Conservation (phyloP, 2,329 filamentous ascomycete species). For the Colletotrichum limetticola region DNA sequence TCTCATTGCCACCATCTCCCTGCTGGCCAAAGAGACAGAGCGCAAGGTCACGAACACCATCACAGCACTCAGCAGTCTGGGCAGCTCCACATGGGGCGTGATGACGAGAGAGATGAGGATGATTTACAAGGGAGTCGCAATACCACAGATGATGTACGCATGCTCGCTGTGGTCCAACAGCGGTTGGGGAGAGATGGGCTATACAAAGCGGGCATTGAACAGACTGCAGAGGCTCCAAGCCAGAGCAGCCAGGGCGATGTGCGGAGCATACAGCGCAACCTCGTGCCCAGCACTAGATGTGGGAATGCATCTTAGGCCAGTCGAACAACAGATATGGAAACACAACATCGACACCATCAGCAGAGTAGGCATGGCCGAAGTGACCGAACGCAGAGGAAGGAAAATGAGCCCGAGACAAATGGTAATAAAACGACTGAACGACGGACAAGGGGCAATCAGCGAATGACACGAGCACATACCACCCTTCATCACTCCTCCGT, state of each 20-base stretch:
- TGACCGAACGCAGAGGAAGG: neutral
- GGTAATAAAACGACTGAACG: neutral
- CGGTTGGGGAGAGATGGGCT: conserved; percentile 22
- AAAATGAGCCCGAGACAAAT: neutral
- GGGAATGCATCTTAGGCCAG: neutral
- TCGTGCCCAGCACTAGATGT: neutral
- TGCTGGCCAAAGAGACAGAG: too few relatives aligned
- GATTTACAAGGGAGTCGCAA: neutral
- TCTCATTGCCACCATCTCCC: too few relatives aligned
- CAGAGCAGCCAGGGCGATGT: neutral
- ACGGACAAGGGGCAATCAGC: neutral
- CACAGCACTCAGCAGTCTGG: conserved; percentile 35
- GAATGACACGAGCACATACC: neutral
- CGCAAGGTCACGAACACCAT: conserved; percentile 36
- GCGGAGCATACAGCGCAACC: neutral
- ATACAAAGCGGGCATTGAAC: neutral
- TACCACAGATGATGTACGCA: conserved; percentile 41
- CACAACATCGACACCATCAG: neutral
- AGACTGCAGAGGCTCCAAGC: neutral
- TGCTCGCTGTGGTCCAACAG: conserved; percentile 40
- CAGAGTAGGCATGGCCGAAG: neutral
- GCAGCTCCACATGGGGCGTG: too few relatives aligned
- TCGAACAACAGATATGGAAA: conserved; percentile 5
- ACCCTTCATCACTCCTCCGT: neutral
- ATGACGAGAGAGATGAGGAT: too few relatives aligned